These are phyloP conservation scores for Calonectria leucothoes DNA, from an alignment of 2,329 filamentous ascomycete genomes.

Conservation along the genomic window DNA sequence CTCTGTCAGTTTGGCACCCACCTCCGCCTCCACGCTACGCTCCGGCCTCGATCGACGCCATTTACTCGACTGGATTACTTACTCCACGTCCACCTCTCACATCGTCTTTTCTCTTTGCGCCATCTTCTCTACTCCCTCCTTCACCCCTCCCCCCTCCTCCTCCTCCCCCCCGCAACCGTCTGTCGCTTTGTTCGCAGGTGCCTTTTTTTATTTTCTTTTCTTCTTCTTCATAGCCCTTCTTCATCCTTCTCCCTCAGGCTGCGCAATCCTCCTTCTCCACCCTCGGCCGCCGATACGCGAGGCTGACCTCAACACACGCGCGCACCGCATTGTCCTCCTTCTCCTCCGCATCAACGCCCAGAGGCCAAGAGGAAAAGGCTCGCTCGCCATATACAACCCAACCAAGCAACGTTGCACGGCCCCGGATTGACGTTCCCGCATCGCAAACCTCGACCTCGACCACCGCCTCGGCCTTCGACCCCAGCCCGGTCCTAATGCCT, in stretches of 20 bases:
- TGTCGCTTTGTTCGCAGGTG: not conserved
- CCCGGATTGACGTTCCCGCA: constrained; percentile 21
- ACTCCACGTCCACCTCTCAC: constrained; percentile 25
- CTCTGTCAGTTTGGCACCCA: constrained; percentile 24
- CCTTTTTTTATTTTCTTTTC: not conserved
- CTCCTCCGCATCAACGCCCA: constrained; percentile 17
- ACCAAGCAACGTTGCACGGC: constrained; percentile 23
- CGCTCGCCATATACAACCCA: constrained; percentile 27
- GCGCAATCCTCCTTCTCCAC: not conserved
- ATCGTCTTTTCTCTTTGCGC: constrained; percentile 12
- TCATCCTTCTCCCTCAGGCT: not conserved
- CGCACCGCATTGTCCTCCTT: constrained; percentile 28
- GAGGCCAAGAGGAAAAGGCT: constrained; percentile 18
- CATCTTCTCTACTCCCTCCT: not conserved
- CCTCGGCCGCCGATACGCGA: constrained; percentile 9
- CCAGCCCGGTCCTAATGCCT: constrained; percentile 40
- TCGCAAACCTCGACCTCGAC: constrained; percentile 27
- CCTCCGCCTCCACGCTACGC: constrained; percentile 30
- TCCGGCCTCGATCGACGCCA: constrained; percentile 12
- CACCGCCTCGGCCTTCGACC: constrained; percentile 33
- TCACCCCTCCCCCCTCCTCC: not conserved
- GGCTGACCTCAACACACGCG: constrained; percentile 17
- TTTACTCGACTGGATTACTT: constrained; percentile 11
- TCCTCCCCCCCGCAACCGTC: not conserved
- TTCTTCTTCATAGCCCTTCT: not conserved